Conservation (phyloP, 163 green algal genomes). For the Scenedesmus sp. region DNA sequence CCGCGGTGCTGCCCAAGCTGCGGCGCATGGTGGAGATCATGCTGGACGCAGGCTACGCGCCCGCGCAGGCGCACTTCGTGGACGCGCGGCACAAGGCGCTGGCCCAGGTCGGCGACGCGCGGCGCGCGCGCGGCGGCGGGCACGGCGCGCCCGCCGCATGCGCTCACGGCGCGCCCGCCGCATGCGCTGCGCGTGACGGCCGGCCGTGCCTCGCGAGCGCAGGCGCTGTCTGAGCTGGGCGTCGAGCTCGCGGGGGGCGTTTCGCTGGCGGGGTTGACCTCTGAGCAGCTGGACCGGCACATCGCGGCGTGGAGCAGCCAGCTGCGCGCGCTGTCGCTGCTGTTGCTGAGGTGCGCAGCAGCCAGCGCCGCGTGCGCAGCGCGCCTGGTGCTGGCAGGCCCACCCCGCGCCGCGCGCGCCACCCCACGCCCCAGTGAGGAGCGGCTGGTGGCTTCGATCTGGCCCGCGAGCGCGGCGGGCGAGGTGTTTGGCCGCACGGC, state of each 20-base stretch:
- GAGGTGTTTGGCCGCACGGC: conserved; percentile 8
- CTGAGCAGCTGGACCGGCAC: conserved; percentile 26
- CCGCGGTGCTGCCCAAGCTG: conserved; percentile 28
- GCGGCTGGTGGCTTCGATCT: conserved; percentile 11
- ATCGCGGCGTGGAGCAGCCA: conserved; percentile 8
- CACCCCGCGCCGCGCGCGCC: background rate
- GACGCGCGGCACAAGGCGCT: background rate
- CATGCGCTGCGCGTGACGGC: background rate
- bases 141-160: background rate
- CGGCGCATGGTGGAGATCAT: conserved; percentile 34
- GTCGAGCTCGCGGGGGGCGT: conserved; percentile 5
- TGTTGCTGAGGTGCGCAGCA: conserved; percentile 28
- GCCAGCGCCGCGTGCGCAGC: background rate
- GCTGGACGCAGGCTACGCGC: conserved; percentile 9
- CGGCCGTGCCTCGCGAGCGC: background rate
- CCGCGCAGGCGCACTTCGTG: background rate
- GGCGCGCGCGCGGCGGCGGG: background rate
- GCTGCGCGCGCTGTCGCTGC: conserved; percentile 11
- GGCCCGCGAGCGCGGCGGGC: background rate
- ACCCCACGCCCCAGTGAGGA: conserved; percentile 35
- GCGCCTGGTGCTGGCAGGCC: background rate
- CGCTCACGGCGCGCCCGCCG: background rate
- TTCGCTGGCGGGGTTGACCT: background rate
- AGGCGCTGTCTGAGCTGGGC: conserved; percentile 26
- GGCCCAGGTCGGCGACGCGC: too few species aligned